These are phyloP conservation scores for Nicotiana benthamiana DNA, from an alignment of 257 asterid species.

Conservation along the genomic window DNA sequence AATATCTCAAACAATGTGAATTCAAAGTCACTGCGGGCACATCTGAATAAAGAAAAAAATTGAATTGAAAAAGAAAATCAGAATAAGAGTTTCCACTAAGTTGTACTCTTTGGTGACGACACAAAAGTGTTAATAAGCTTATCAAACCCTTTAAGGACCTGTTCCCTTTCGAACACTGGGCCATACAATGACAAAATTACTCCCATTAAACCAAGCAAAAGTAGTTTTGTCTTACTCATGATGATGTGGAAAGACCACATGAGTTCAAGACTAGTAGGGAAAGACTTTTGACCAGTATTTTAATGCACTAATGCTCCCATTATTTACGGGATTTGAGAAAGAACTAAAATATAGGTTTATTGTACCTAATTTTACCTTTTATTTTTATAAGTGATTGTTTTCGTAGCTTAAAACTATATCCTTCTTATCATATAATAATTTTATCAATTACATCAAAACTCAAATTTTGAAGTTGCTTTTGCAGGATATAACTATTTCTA, in stretches of 20 bases:
- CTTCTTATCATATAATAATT: too few species aligned
- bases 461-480: too few species aligned
- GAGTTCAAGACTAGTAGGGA: conserved; percentile 9
- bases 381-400: too few species aligned
- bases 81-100: conserved; percentile 8
- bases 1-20: background rate
- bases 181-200: conserved; percentile 29
- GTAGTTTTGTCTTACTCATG: conserved; percentile 38
- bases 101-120: conserved; percentile 14
- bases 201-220: conserved; percentile 14
- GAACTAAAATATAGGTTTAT: too few species aligned
- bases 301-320: accelerated
- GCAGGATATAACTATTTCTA: conserved; percentile 14
- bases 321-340: too few species aligned
- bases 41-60: background rate
- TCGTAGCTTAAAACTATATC: too few species aligned
- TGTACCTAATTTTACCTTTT: too few species aligned
- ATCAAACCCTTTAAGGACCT: conserved; percentile 20
- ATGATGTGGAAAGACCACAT: conserved; percentile 29
- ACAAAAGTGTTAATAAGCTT: conserved; percentile 16
- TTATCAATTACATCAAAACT: too few species aligned
- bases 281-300: background rate
- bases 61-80: conserved; percentile 6
- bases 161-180: conserved; percentile 29
- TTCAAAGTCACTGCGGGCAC: background rate